Evolutionary conservation across 1,284 basidiomycete species (phyloP), one percentile per base, ranked within the genome.

Genomic region (Ganoderma leucocontextum): DNA sequence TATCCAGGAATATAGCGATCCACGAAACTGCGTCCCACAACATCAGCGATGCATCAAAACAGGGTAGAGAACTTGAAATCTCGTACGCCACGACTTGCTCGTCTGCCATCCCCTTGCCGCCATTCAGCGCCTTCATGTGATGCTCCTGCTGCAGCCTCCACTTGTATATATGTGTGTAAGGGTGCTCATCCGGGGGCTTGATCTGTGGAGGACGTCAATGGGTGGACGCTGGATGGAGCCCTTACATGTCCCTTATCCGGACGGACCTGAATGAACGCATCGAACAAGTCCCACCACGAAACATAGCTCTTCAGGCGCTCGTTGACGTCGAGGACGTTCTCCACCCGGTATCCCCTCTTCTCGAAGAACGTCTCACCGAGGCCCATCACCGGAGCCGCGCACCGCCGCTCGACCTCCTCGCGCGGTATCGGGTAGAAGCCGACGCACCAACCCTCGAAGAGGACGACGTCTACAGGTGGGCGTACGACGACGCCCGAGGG

Each of bases 131-230:
- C 78, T 95, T 97, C 95, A 97, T 96, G 62, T 86, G 76, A 68
- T 92, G 93, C 75, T 98, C 96, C 78, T 97, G 95, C 78, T 97
- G 85, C 33, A 93, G 79, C 25, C 95, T 85, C 96, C 95, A 97
- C 71, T 84, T 86, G 78, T 92, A 93, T 39, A 93, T 83, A 66
- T 89, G 82, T 39, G 84, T 82, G 68, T 90, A 89, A 1, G 83
- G 83, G 59, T 85, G 85, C 29, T 76, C 68, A 19, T 82, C 75
- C 1, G 85, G 82, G 4, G 84, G 80, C 70, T 81, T 83, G 41
- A 92, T 86, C 91, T 91, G 39, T 25, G 12, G 1, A 19, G n/a
- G n/a, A n/a, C n/a, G n/a, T n/a, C n/a, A n/a, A n/a, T n/a, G n/a
- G n/a, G n/a, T n/a, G n/a, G n/a, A n/a, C n/a, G n/a, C n/a, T n/a